Base-by-base conservation (phyloP, 2,329 filamentous ascomycete species). In the Beauveria bassiana region DNA sequence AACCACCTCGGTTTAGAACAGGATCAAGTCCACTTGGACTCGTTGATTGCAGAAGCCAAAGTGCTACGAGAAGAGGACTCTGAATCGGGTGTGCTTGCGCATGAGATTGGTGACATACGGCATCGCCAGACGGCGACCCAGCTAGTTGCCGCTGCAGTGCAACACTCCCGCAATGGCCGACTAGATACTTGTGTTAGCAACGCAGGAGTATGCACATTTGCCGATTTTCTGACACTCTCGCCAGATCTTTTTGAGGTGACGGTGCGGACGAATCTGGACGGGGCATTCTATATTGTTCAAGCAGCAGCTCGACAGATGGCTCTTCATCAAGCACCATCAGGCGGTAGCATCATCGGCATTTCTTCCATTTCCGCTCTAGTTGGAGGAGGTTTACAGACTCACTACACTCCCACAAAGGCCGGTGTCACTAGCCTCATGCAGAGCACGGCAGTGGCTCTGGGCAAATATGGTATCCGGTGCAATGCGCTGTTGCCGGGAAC, bases 321-420 rank as follows among this genome's bases (percentile, higher is more conserved):
- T 0, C 75, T 75, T 40, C 66, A 71, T 34, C 81, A 90, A 68
- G 77, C 79, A 2, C 85, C 86, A 0, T 74, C 83, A 0, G 90
- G 91, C 18, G 92, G 92, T 40, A 87, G 85, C 68, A 95, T 96
- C 69, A 93, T 92, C 66, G 89, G 84, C 59, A 80, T 93, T 45
- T 87, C 84, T 8, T 89, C 85, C 66, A 90, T 92, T 69, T 86
- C 82, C 20, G 89, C 89, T 0, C 81, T 92, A 14, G 88, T 92
- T 0, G 91, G 91, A 43, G 91, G 91, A 49, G 89, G 87, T 0
- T 78, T 81, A 52, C 91, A 96, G 76, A 87, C 85, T 28, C 91
- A 96, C 71, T 96, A 96, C 75, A 96, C 91, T 18, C 90, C 91
- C 10, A 96, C 91, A 18, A 96, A 96, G 74, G 91, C 91, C 0